phyloP scores from a whole-genome alignment of 164 flowering plant genomes.

The Pachysandra terminalis region DNA sequence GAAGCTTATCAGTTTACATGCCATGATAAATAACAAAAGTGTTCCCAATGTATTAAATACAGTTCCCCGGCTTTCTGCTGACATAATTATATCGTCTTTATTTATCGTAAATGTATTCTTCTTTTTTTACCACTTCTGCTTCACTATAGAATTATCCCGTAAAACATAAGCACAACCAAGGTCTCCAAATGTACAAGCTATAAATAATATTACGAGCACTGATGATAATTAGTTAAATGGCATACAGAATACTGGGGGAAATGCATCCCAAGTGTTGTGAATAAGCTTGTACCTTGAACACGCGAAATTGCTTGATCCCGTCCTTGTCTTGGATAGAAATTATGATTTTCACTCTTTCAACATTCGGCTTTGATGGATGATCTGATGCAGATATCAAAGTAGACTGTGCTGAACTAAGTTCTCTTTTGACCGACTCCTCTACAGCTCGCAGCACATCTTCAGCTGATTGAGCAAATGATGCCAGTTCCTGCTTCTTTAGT shows the following conservation, averaged over 20 bases:
- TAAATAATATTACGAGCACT: neutral
- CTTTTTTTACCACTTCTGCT: too few species aligned
- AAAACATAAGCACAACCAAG: neutral
- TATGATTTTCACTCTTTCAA: slow-evolving; percentile 60
- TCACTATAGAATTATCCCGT: too few species aligned
- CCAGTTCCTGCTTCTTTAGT: slow-evolving; percentile 74
- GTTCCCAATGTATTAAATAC: too few species aligned
- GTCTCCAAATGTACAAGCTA: neutral
- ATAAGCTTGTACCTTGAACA: slow-evolving; percentile 50
- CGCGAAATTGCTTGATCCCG: slow-evolving; percentile 57
- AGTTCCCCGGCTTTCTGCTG: too few species aligned
- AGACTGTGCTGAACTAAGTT: slow-evolving; percentile 28
- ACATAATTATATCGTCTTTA: too few species aligned
- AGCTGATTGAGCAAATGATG: slow-evolving; percentile 55
- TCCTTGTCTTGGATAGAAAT: slow-evolving; percentile 79
- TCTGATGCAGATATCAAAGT: slow-evolving; percentile 25
- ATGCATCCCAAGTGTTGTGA: neutral
- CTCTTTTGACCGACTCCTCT: slow-evolving; percentile 51
- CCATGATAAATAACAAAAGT: too few species aligned
- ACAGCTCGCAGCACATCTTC: slow-evolving; percentile 42
- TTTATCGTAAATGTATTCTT: too few species aligned
- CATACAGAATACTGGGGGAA: neutral
- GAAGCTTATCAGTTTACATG: too few species aligned
- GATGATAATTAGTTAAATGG: neutral
- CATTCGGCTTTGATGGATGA: slow-evolving; percentile 27